Conservation (phyloP, 306 rosid genomes). For the Acacia confusa region DNA sequence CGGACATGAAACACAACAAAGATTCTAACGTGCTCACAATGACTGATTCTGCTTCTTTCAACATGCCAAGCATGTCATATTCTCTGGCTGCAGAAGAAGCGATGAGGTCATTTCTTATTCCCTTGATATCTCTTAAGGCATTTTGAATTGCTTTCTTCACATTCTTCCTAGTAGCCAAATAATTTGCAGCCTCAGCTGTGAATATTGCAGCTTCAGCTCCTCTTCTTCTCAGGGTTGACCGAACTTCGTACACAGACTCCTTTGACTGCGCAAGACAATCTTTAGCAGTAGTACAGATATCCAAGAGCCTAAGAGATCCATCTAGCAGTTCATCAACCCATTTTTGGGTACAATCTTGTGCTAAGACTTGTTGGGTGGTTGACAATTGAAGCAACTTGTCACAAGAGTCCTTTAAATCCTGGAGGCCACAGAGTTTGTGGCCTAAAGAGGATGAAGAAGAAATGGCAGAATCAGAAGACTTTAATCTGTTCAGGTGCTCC, state of each 20-base stretch:
- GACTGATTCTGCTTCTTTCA: neutral
- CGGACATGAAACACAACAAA: neutral
- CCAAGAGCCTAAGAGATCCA: slow-evolving; percentile 33
- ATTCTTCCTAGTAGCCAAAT: slow-evolving; percentile 25
- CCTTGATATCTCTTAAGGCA: slow-evolving; percentile 13
- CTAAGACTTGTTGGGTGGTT: neutral
- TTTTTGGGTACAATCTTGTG: slow-evolving; percentile 12
- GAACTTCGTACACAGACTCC: slow-evolving; percentile 16
- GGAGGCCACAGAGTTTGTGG: neutral
- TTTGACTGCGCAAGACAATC: slow-evolving; percentile 28
- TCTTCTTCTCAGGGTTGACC: slow-evolving; percentile 21
- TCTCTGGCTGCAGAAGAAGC: neutral
- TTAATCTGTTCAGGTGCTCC: neutral
- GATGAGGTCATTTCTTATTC: too few species aligned
- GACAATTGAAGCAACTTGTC: neutral
- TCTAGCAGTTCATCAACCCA: slow-evolving; percentile 26
- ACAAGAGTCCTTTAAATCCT: neutral
- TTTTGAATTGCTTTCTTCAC: slow-evolving; percentile 14
- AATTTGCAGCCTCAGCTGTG: slow-evolving; percentile 11
- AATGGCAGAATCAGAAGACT: neutral
- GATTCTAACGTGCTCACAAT: neutral
- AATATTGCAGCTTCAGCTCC: neutral
- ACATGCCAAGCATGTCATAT: neutral
- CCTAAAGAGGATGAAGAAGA: neutral
- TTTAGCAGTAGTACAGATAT: slow-evolving; percentile 7